phyloP scores from a whole-genome alignment of 805 yeast species.

The Kodamaea jinghongensis region DNA sequence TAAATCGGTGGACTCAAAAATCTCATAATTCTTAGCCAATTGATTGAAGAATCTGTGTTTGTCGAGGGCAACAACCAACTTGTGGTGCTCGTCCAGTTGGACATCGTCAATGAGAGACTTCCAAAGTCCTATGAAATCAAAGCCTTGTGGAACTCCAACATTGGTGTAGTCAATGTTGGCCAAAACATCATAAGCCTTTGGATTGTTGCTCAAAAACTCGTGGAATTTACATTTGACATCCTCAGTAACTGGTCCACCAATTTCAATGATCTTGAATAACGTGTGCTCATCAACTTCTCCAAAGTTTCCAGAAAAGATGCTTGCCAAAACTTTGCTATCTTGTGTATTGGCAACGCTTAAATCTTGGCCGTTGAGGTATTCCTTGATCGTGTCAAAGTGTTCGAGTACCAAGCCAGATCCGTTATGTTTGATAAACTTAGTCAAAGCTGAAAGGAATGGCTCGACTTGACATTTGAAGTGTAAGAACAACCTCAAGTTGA shows the following conservation, averaged over 20 bases:
- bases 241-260: constrained; percentile 10
- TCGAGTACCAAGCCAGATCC: constrained; percentile 24
- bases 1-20: not conserved
- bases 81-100: constrained; percentile 20
- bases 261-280: constrained; percentile 12
- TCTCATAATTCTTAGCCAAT: constrained; percentile 10
- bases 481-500: constrained; percentile 46
- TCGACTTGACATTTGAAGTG: constrained; percentile 28
- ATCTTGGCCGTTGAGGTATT: constrained; percentile 13
- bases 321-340: constrained; percentile 7
- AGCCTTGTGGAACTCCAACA: constrained; percentile 7
- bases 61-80: constrained; percentile 15
- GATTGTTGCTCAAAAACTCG: not conserved
- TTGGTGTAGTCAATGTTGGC: constrained; percentile 18
- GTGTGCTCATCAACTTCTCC: not conserved
- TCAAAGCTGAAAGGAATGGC: constrained; percentile 25
- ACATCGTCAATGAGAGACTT: constrained; percentile 14
- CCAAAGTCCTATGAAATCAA: constrained; percentile 18
- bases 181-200: constrained; percentile 20
- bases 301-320: not conserved
- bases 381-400: constrained; percentile 13
- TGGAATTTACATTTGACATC: not conserved
- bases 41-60: constrained; percentile 31
- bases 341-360: not conserved
- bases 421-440: constrained; percentile 40